Base-by-base conservation (phyloP, 306 rosid species). In the Gillenia trifoliata region DNA sequence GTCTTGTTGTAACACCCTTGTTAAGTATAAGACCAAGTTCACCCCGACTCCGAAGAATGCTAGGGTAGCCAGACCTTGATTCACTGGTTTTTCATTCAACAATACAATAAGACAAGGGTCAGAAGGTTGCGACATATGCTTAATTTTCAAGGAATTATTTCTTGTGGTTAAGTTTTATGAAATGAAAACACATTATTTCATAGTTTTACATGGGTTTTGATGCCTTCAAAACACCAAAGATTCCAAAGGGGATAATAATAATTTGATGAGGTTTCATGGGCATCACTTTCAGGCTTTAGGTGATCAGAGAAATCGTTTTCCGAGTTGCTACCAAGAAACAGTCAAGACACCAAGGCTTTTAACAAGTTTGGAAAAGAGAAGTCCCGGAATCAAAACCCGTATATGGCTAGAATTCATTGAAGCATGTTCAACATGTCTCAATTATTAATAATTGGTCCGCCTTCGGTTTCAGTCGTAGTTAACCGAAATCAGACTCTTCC, bases 21-120 rank as follows among this genome's bases (percentile, higher is more conserved):
- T 93, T 75, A 93, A 80, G 85, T 90, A 93, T 76, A 93, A 75
- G 75, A 93, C 98, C n/a, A 93, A 74, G 84, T 93, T 93, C 88
- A 93, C 98, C 70, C 98, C 98, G 5, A 92, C 86, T 26, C 98
- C 98, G 45, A 92, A 92, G 85, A 92, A 92, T 16, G 98, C 98
- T 50, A 93, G 87, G 61, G 98, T 93, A 64, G 96, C 95, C 70
- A 93, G 82, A 36, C 89, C 96, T 85, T 93, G 98, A 86, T 90
- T 93, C 96, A 93, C 98, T 93, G 90, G 59, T 81, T 40, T 12
- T 77, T 72, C 83, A 74, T 71, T 47, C 47, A 86, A 72, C 30
- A 43, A 19, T 3, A 61, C 41, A 40, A 69, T n/a, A 68, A 70
- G 28, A 13, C 5, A 57, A 29, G 59, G 26, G 28, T 71, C 40